Conservation (phyloP, 352 stramenopile genomes). For the Phytophthora tubulina region DNA sequence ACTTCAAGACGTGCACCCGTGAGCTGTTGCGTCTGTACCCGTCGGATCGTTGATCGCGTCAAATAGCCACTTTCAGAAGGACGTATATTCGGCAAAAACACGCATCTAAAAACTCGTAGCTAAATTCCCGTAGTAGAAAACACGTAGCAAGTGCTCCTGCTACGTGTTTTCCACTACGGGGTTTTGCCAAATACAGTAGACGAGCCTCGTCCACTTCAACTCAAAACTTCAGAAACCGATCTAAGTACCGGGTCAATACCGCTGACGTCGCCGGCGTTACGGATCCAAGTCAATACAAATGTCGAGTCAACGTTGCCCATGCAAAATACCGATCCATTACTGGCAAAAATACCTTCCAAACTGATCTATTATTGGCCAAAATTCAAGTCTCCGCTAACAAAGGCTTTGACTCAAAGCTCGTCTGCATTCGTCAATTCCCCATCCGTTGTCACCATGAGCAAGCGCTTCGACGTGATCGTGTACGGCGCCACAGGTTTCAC, state of each 20-base stretch:
- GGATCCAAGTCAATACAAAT: constrained; percentile 19
- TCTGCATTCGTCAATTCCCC: constrained; percentile 9
- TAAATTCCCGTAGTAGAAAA: too few species aligned
- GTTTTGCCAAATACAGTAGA: background rate
- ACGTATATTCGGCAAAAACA: too few species aligned
- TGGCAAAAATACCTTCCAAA: too few species aligned
- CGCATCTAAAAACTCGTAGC: too few species aligned
- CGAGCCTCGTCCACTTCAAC: background rate
- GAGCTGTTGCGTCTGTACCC: too few species aligned
- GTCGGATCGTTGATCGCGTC: too few species aligned
- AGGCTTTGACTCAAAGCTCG: background rate
- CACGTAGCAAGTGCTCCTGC: too few species aligned
- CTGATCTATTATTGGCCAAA: background rate
- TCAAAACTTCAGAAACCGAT: constrained; percentile 22
- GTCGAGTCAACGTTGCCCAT: constrained; percentile 32
- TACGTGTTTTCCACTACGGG: too few species aligned
- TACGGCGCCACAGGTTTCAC: constrained; percentile 93
- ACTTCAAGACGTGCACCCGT: too few species aligned
- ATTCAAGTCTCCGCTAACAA: background rate
- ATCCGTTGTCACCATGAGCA: constrained; percentile 35
- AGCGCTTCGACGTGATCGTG: constrained; percentile 76
- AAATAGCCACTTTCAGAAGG: too few species aligned
- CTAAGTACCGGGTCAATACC: constrained; percentile 5
- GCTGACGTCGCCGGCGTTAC: constrained; percentile 25
- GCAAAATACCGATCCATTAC: constrained; percentile 3